Evolutionary conservation across 1,284 basidiomycete genomes (phyloP), one percentile per base, ranked within the genome.

Genomic region (Cryptococcus hybrid): DNA sequence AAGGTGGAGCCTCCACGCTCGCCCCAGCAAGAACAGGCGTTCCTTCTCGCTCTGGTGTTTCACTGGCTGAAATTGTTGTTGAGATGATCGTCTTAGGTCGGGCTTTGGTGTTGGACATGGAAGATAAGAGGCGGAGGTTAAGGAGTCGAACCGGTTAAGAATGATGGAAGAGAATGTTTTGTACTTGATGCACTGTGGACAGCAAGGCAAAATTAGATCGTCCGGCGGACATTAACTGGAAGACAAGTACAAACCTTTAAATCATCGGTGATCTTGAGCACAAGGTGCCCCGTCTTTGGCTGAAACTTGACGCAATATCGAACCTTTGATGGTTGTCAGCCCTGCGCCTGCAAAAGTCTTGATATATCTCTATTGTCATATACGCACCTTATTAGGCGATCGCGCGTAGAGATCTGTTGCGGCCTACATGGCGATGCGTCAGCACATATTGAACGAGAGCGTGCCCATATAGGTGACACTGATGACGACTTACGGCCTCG

Each of bases 81-180:
- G 37, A 42, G 49, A 34, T 47, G 47, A 47, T 49, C 47, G 49
- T 38, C 54, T 51, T 51, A 18, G 52, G 55, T 9, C 56, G 55
- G 11, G 54, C 42, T n/a, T 54, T 35, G 34, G 48, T 47, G 51
- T 76, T 76, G 48, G 72, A 62, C 53, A 75, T 72, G 58, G 68
- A 63, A 7, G 66, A 66, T n/a, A 78, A 62, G 7, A 78, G 67
- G 45, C 74, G 75, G 53, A 88, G 83, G 74, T 93, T 96, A 64
- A 97, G 83, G 87, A 83, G 77, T 97, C 93, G 78, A 97, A 95
- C 64, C 93, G 87, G 80, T 95, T 94, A 63, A 97, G 85, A 78
- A 92, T 92, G 72, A 94, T 87, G 47, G 90, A 90, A 1, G 91
- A 94, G 67, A 88, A 86, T 1, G 93, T 94, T 76, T 92, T 91